Percentiles rank a stretch among this genome's conserved stretches.
Evolutionary conservation across 2,329 filamentous ascomycete species (phyloP).

Genomic region (Xylariaceae sp.): DNA sequence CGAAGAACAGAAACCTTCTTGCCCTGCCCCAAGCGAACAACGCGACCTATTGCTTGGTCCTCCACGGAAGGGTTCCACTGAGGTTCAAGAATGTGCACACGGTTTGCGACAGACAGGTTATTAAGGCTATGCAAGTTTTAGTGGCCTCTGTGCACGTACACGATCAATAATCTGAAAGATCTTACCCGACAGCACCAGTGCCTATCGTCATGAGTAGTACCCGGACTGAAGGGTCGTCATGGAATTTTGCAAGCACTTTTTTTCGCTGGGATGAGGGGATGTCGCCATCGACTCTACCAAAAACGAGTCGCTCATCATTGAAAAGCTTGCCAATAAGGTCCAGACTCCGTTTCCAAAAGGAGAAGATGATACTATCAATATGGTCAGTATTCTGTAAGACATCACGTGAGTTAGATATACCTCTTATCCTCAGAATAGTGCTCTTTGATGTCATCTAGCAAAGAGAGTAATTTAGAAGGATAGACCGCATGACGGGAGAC

Average conservation of each 20-base stretch:
- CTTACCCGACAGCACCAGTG: conserved; percentile 44
- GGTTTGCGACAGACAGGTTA: conserved; percentile 40
- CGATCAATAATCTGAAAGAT: too few relatives aligned
- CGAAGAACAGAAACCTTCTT: conserved; percentile 36
- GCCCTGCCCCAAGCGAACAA: conserved; percentile 38
- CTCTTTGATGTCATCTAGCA: conserved; percentile 34
- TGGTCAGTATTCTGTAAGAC: too few relatives aligned
- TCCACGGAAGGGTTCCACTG: conserved; percentile 44
- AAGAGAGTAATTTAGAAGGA: conserved; percentile 33
- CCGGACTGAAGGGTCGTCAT: conserved; percentile 29
- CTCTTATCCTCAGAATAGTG: conserved; percentile 32
- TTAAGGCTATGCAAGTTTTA: conserved; percentile 31
- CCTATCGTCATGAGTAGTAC: conserved; percentile 43
- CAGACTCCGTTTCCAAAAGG: conserved; percentile 45
- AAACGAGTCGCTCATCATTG: conserved; percentile 31
- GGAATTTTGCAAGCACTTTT: conserved; percentile 36
- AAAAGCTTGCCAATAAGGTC: conserved; percentile 39
- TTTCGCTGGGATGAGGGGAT: conserved; percentile 30
- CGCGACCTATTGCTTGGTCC: conserved; percentile 40
- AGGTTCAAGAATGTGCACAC: conserved; percentile 41
- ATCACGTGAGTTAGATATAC: too few relatives aligned
- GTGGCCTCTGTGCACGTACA: too few relatives aligned
- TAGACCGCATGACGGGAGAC: not conserved
- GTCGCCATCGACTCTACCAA: conserved; percentile 40
- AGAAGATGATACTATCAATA: conserved; percentile 43